Percentiles rank a stretch among this genome's conserved stretches.
Evolutionary conservation across 2,329 filamentous ascomycete species (phyloP).

Genomic region (Elsinoe australis): DNA sequence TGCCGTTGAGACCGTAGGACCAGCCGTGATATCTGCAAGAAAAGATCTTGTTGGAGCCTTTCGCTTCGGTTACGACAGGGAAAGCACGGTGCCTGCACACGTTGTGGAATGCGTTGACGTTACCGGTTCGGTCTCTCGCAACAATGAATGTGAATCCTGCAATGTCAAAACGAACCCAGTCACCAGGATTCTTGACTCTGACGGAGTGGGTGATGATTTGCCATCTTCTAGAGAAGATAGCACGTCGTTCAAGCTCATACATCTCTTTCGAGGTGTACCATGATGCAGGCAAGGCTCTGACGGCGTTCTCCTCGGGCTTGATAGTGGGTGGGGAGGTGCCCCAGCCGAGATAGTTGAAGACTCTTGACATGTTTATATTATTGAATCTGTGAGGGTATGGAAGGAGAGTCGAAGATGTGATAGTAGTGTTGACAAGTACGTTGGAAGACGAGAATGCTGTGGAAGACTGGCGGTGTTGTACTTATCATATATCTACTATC

Average conservation of each 20-base stretch:
- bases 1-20: slow-evolving; percentile 52
- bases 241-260: slow-evolving; percentile 40
- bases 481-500: slow-evolving; percentile 5
- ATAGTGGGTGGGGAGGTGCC: not conserved
- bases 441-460: not conserved
- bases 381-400: too few relatives aligned
- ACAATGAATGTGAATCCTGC: slow-evolving; percentile 24
- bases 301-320: slow-evolving; percentile 4
- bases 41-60: slow-evolving; percentile 47
- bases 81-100: slow-evolving; percentile 46
- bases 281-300: slow-evolving; percentile 35
- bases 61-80: slow-evolving; percentile 47
- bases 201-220: slow-evolving; percentile 29
- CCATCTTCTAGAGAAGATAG: slow-evolving; percentile 37
- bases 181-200: slow-evolving; percentile 25
- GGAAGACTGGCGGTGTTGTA: not conserved
- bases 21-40: slow-evolving; percentile 57
- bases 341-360: slow-evolving; percentile 11
- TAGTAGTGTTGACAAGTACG: too few relatives aligned
- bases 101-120: slow-evolving; percentile 16
- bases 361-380: slow-evolving; percentile 11
- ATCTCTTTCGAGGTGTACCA: slow-evolving; percentile 40
- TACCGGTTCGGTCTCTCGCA: slow-evolving; percentile 20
- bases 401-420: too few relatives aligned
- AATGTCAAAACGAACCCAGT: slow-evolving; percentile 24